Conservation (phyloP, 352 stramenopile genomes). For the Globisporangium perplexum region DNA sequence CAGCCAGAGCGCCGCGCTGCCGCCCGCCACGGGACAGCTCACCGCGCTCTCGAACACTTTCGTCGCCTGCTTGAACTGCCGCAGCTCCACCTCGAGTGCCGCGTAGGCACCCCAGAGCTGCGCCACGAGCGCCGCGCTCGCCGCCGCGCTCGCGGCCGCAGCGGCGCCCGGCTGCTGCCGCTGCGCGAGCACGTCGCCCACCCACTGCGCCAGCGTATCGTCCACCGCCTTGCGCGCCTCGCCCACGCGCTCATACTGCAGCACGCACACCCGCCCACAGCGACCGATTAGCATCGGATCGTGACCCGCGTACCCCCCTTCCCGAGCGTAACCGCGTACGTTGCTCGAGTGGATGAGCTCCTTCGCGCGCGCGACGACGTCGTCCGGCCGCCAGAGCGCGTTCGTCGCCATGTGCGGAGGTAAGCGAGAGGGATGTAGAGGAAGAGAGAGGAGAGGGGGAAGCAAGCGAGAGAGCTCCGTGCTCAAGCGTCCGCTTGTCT, state of each 20-base stretch:
- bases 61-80: conserved; percentile 81
- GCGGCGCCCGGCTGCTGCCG: conserved; percentile 11
- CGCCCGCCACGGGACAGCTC: conserved; percentile 37
- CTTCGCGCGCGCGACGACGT: conserved; percentile 53
- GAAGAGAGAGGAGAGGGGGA: not conserved
- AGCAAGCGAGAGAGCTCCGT: no score
- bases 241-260: conserved; percentile 63
- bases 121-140: conserved; percentile 22
- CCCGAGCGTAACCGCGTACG: conserved; percentile 30
- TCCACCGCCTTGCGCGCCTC: conserved; percentile 53
- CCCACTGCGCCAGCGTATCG: conserved; percentile 38
- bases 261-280: no score
- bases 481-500: no score
- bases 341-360: conserved; percentile 72
- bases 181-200: conserved; percentile 10
- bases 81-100: conserved; percentile 70
- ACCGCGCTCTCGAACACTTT: conserved; percentile 70
- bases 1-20: conserved; percentile 38
- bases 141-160: conserved; percentile 11
- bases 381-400: conserved; percentile 32
- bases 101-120: conserved; percentile 53
- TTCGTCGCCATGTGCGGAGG: not conserved
- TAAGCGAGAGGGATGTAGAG: not conserved
- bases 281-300: no score
- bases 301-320: not conserved